Evolutionary conservation across 352 stramenopile genomes (phyloP).

Genomic region (Phytophthora constricta): DNA sequence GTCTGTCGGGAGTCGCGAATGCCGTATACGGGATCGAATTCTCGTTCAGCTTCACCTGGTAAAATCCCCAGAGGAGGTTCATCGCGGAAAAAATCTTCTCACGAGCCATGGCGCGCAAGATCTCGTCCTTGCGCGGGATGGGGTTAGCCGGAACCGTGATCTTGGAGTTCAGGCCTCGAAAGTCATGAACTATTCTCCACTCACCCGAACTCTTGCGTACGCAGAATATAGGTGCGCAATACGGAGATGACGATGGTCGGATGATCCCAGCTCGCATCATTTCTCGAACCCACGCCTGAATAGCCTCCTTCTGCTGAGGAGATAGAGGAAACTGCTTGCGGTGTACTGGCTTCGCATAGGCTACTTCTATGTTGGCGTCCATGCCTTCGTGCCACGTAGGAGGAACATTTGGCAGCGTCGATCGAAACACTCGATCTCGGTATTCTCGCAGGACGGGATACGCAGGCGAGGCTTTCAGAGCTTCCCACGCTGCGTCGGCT

Average conservation of each 20-base stretch:
- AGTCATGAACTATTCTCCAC: conserved; percentile 21
- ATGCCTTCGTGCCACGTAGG: conserved; percentile 1
- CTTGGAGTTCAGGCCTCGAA: conserved; percentile 1
- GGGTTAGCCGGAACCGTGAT: conserved; percentile 5
- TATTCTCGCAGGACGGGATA: neutral
- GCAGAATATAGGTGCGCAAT: conserved; percentile 12
- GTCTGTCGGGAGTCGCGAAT: conserved; percentile 2
- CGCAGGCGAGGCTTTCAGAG: neutral
- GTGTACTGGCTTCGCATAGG: conserved; percentile 3
- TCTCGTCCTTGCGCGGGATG: conserved; percentile 18
- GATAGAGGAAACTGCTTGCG: conserved; percentile 11
- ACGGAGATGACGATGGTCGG: conserved; percentile 1
- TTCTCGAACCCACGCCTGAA: conserved; percentile 1
- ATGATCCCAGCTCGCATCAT: conserved; percentile 8
- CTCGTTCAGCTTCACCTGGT: neutral
- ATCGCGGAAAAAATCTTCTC: neutral
- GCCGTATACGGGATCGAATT: neutral
- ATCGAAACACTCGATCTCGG: conserved; percentile 4
- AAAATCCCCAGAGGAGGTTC: neutral
- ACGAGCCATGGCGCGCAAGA: conserved; percentile 3
- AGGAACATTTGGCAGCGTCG: neutral
- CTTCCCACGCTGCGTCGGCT: neutral
- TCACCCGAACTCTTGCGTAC: conserved; percentile 6
- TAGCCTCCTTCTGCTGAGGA: neutral
- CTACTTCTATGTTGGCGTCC: conserved; percentile 4